Conservation (phyloP, 768 basidiomycete species). For the Porpolomopsis calyptriformis region DNA sequence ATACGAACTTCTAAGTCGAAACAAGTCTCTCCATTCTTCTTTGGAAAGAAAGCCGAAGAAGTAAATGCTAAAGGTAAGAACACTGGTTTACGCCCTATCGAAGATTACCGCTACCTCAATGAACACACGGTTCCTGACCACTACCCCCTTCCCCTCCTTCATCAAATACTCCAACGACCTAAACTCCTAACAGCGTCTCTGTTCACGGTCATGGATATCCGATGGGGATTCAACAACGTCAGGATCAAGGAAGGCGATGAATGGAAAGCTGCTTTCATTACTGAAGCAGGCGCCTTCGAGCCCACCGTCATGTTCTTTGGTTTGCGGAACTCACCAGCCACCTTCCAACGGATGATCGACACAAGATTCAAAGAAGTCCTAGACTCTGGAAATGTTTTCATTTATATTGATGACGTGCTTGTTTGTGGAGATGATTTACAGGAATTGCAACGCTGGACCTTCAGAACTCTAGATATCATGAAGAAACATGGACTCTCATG, state of each 20-base stretch:
- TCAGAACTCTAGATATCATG: constrained; percentile 18
- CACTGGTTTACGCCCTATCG: constrained; percentile 15
- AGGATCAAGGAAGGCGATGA: constrained; percentile 8
- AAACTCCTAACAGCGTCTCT: constrained; percentile 14
- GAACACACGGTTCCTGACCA: constrained; percentile 23
- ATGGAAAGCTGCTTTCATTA: constrained; percentile 10
- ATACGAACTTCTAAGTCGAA: constrained; percentile 20
- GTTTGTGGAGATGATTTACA: constrained; percentile 16
- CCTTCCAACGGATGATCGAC: constrained; percentile 10
- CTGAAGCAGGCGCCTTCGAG: constrained; percentile 7
- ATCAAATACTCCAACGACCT: constrained; percentile 15
- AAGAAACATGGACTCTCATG: constrained; percentile 23
- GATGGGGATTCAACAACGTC: constrained; percentile 15
- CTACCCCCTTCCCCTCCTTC: constrained; percentile 27
- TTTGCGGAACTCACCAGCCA: constrained; percentile 17
- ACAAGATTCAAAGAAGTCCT: constrained; percentile 17
- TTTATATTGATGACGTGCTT: constrained; percentile 37
- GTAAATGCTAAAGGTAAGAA: background rate
- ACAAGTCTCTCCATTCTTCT: constrained; percentile 10
- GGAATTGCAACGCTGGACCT: constrained; percentile 12
- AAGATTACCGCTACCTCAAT: constrained; percentile 28
- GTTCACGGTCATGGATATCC: constrained; percentile 30
- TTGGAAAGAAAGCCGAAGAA: constrained; percentile 18
- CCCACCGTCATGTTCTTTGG: constrained; percentile 11
- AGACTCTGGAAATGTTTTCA: constrained; percentile 17